Percentiles rank a stretch among this genome's conserved stretches.
Conservation (phyloP, 2,329 filamentous ascomycete species). For the Lachnellula willkommii region DNA sequence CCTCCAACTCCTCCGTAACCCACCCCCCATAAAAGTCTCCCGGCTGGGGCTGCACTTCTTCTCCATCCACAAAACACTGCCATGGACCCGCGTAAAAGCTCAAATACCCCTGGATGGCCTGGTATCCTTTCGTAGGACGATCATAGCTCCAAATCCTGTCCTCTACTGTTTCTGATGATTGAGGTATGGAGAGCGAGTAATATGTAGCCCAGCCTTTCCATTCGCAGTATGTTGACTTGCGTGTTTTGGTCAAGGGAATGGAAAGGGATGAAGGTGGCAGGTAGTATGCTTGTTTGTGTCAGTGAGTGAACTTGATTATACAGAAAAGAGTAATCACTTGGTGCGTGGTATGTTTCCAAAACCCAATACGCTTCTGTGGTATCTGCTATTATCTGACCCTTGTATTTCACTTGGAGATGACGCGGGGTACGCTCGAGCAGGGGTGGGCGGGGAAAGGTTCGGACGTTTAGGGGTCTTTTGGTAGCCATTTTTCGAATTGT, state of each 20-base stretch:
- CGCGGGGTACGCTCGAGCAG: constrained; percentile 48
- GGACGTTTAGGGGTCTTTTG: constrained; percentile 47
- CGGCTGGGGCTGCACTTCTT: constrained; percentile 53
- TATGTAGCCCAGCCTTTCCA: constrained; percentile 59
- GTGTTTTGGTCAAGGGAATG: constrained; percentile 42
- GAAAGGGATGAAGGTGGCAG: constrained; percentile 47
- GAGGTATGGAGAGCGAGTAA: constrained; percentile 40
- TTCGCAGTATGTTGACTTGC: constrained; percentile 47
- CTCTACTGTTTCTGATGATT: constrained; percentile 31
- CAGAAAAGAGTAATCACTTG: constrained; percentile 37
- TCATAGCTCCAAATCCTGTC: constrained; percentile 57
- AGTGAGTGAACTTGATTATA: neutral
- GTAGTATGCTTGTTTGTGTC: constrained; percentile 47
- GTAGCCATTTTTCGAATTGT: constrained; percentile 32
- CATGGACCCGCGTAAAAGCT: constrained; percentile 57
- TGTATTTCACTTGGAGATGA: constrained; percentile 53
- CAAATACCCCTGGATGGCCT: constrained; percentile 49
- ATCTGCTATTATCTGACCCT: constrained; percentile 50
- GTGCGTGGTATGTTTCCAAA: constrained; percentile 50
- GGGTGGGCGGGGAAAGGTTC: constrained; percentile 54
- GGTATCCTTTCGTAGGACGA: constrained; percentile 46
- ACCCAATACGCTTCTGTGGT: constrained; percentile 37
- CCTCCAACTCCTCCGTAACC: constrained; percentile 56
- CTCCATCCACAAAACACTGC: constrained; percentile 58
- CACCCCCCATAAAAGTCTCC: constrained; percentile 62